Percentiles rank a stretch among this genome's conserved stretches.
Conservation (phyloP, 2,329 filamentous ascomycete species). For the Cladosporium velox region DNA sequence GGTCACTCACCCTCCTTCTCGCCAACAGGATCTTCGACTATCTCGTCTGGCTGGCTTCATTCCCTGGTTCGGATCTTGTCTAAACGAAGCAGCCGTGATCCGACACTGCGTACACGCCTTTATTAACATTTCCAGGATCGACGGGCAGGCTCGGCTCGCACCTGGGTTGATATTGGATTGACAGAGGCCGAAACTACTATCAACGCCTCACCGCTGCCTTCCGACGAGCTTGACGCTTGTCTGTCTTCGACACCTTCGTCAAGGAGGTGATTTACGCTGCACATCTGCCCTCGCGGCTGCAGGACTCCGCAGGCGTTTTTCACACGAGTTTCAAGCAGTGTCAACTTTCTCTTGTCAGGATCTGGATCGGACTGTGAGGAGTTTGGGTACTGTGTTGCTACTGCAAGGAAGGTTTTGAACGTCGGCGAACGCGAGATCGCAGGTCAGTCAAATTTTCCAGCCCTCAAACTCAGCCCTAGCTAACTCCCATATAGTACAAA, state of each 20-base stretch:
- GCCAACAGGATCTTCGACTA: conserved; percentile 12
- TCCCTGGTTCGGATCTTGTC: conserved; percentile 22
- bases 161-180: not conserved
- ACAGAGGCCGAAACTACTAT: conserved; percentile 2
- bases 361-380: not conserved
- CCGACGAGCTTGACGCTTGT: conserved; percentile 11
- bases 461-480: conserved; percentile 4
- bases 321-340: not conserved
- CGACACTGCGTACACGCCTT: conserved; percentile 20
- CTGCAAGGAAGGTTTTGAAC: not conserved
- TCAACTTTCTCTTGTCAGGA: not conserved
- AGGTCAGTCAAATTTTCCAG: conserved; percentile 11
- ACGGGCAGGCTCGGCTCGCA: conserved; percentile 22
- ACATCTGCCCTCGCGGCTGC: conserved; percentile 14
- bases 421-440: conserved; percentile 5
- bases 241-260: not conserved
- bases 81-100: conserved; percentile 24
- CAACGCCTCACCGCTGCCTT: conserved; percentile 6
- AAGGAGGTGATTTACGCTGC: conserved; percentile 4
- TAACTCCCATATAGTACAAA: conserved; percentile 10
- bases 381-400: conserved; percentile 7
- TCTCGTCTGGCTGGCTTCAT: conserved; percentile 11
- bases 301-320: conserved; percentile 15
- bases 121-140: conserved; percentile 24
- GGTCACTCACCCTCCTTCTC: conserved; percentile 20